Evolutionary conservation across 2,329 filamentous ascomycete species (phyloP).

Genomic region (Hymenoscyphus occultus): DNA sequence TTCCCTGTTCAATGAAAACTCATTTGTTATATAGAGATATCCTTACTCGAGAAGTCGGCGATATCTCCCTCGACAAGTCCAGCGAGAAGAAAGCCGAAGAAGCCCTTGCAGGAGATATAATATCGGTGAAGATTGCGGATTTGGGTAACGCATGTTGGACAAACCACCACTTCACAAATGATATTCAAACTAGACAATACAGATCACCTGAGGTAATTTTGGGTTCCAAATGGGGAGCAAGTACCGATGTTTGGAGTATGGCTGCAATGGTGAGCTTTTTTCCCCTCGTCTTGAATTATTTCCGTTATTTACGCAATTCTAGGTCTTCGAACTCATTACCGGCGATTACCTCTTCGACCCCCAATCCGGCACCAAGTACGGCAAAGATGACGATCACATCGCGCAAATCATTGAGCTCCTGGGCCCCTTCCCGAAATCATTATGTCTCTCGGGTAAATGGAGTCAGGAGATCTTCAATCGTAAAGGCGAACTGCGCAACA

Average conservation of each 20-base stretch:
- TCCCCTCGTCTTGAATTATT: not conserved
- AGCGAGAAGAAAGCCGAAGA: constrained; percentile 61
- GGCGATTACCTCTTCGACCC: constrained; percentile 98
- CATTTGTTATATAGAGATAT: constrained; percentile 62
- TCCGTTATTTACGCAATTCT: constrained; percentile 14
- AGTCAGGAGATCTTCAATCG: constrained; percentile 98
- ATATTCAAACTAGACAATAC: constrained; percentile 97
- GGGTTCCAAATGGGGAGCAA: constrained; percentile 97
- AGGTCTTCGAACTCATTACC: constrained; percentile 97
- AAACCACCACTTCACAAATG: constrained; percentile 97
- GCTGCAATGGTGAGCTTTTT: constrained; percentile 83
- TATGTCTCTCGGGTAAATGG: constrained; percentile 94
- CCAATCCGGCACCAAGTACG: constrained; percentile 97
- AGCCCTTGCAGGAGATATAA: constrained; percentile 49
- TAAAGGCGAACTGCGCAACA: constrained; percentile 95
- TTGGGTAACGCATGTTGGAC: constrained; percentile 98
- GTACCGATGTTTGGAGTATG: constrained; percentile 99
- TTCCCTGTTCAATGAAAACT: constrained; percentile 11
- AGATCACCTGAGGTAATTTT: constrained; percentile 95
- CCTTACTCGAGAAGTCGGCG: constrained; percentile 87
- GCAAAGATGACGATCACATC: constrained; percentile 98
- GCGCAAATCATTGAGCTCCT: constrained; percentile 98
- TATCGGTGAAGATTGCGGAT: constrained; percentile 98
- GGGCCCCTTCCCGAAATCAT: constrained; percentile 85
- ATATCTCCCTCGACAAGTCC: constrained; percentile 85